These are phyloP conservation scores for Tetrapyrgos nigripes DNA, from an alignment of 1,284 basidiomycete genomes.

Conservation along the genomic window DNA sequence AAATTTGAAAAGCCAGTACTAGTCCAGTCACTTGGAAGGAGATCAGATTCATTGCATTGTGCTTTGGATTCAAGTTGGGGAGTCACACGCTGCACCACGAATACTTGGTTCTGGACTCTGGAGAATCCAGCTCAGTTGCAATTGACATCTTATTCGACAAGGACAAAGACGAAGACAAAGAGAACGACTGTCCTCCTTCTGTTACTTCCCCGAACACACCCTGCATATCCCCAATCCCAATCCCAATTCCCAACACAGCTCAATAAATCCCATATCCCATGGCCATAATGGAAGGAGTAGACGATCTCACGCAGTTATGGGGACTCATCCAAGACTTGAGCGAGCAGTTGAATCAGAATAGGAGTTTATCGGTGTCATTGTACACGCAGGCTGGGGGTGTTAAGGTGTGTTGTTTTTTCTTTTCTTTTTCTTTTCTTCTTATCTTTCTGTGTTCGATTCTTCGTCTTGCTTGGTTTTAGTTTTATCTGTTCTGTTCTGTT, in stretches of 20 bases:
- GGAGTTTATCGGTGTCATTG: conserved; percentile 61
- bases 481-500: not conserved
- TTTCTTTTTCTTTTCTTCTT: not conserved
- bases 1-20: too few species aligned
- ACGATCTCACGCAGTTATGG: conserved; percentile 77
- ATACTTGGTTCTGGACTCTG: too few species aligned
- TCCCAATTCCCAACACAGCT: not conserved
- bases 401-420: conserved; percentile 61
- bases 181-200: too few species aligned
- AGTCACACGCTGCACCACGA: too few species aligned
- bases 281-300: conserved; percentile 48
- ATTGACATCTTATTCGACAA: too few species aligned
- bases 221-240: too few species aligned
- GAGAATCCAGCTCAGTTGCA: too few species aligned
- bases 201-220: not conserved
- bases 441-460: not conserved
- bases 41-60: too few species aligned
- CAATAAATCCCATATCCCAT: conserved; percentile 31
- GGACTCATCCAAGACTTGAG: conserved; percentile 78
- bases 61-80: too few species aligned
- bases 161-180: too few species aligned
- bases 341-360: conserved; percentile 86
- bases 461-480: not conserved
- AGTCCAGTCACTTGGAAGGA: too few species aligned
- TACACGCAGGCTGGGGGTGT: conserved; percentile 76